Percentiles rank a stretch among this genome's conserved stretches.
These are phyloP conservation scores for Protomyces arabidopsidicola DNA, from an alignment of 1,139 yeast species.

Conservation along the genomic window DNA sequence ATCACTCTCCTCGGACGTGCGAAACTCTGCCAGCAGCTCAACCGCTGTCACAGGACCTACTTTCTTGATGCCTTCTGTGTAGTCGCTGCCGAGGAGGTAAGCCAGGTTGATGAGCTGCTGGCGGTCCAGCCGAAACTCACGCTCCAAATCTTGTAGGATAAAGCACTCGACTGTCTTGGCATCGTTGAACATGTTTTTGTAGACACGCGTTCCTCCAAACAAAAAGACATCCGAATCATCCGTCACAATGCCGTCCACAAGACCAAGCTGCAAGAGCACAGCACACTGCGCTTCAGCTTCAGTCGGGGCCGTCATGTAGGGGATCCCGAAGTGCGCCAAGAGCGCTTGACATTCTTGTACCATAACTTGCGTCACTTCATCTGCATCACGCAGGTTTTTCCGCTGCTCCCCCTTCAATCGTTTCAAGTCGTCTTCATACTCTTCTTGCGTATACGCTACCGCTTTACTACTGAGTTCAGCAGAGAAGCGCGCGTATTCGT, in stretches of 20 bases:
- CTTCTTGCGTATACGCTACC: conserved; percentile 10
- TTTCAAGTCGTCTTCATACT: conserved; percentile 53
- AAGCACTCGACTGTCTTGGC: conserved; percentile 89
- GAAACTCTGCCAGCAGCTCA: conserved; percentile 86
- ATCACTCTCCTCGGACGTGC: conserved; percentile 40
- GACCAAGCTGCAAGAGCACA: conserved; percentile 54
- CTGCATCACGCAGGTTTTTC: conserved; percentile 78
- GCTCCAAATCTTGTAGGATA: conserved; percentile 53
- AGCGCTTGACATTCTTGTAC: conserved; percentile 84
- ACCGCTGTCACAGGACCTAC: conserved; percentile 89
- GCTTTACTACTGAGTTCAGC: conserved; percentile 42
- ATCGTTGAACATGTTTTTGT: conserved; percentile 92
- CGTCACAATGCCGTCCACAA: conserved; percentile 93
- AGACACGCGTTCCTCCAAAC: conserved; percentile 81
- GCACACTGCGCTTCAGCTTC: conserved; percentile 99
- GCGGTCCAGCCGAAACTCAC: conserved; percentile 62
- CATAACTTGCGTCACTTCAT: conserved; percentile 84
- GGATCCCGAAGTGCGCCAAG: conserved; percentile 80
- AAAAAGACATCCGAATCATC: conserved; percentile 96
- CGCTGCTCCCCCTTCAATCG: conserved; percentile 51
- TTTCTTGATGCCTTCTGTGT: conserved; percentile 85
- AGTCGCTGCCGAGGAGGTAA: conserved; percentile 81
- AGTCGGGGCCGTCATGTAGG: conserved; percentile 92
- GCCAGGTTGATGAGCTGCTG: conserved; percentile 71
- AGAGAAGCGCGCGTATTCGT: conserved; percentile 64